Conservation (phyloP, 1,139 yeast genomes). For the Yarrowia galli region DNA sequence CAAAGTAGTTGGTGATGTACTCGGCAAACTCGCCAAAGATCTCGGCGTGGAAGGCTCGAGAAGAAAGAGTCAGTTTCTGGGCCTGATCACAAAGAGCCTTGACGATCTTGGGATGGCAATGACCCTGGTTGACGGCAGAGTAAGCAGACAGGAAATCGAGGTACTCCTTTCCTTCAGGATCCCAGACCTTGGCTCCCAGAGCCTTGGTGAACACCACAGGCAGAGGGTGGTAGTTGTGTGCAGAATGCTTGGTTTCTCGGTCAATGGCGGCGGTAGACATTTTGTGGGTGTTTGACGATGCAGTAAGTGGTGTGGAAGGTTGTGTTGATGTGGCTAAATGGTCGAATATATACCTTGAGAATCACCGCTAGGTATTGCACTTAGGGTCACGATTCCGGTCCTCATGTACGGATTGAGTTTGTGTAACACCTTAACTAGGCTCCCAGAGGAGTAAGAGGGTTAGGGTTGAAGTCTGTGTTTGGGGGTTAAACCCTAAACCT, state of each 20-base stretch:
- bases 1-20: conserved; percentile 85
- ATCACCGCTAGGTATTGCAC: conserved; percentile 38
- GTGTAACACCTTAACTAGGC: conserved; percentile 10
- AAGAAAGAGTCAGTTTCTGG: conserved; percentile 77
- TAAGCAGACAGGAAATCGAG: conserved; percentile 90
- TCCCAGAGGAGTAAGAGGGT: background rate
- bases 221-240: conserved; percentile 95
- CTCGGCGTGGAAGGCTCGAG: conserved; percentile 93
- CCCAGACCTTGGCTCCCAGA: conserved; percentile 94
- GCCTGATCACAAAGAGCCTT: conserved; percentile 90
- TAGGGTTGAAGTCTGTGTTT: background rate
- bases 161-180: conserved; percentile 78
- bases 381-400: conserved; percentile 29
- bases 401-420: conserved; percentile 8
- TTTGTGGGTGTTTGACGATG: conserved; percentile 48
- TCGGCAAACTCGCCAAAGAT: conserved; percentile 88
- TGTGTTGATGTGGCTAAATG: background rate
- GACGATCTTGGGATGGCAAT: conserved; percentile 93
- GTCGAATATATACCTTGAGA: background rate
- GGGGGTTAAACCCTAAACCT: conserved; percentile 7
- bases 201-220: conserved; percentile 94
- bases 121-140: conserved; percentile 98
- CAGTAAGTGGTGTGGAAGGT: too few species aligned
- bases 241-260: conserved; percentile 83
- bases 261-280: conserved; percentile 71